Percentiles rank a stretch among this genome's conserved stretches.
Conservation (phyloP, 2,329 filamentous ascomycete species). For the Cladosporium velox region DNA sequence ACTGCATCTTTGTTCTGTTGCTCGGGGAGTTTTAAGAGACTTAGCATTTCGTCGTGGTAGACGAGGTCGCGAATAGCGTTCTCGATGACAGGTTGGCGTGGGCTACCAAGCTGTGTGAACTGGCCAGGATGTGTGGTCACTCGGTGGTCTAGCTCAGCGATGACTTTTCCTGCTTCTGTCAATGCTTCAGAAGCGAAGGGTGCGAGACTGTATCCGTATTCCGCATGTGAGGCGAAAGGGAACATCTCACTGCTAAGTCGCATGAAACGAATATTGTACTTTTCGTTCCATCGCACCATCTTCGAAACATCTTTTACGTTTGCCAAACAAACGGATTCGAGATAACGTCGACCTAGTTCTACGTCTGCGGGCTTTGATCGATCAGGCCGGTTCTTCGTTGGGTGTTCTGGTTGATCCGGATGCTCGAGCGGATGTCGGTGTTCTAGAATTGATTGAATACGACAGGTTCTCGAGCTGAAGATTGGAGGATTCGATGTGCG, state of each 20-base stretch:
- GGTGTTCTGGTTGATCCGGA: slow-evolving; percentile 72
- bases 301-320: slow-evolving; percentile 83
- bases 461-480: slow-evolving; percentile 88
- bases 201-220: slow-evolving; percentile 81
- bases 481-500: slow-evolving; percentile 78
- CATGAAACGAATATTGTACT: slow-evolving; percentile 89
- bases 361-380: slow-evolving; percentile 67
- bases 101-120: slow-evolving; percentile 89
- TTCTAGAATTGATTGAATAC: slow-evolving; percentile 86
- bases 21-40: slow-evolving; percentile 71
- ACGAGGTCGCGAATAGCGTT: slow-evolving; percentile 79
- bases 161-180: slow-evolving; percentile 73
- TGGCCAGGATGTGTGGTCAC: slow-evolving; percentile 89
- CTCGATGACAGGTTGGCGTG: slow-evolving; percentile 72
- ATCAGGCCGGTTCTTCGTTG: slow-evolving; percentile 84
- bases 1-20: slow-evolving; percentile 83
- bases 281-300: slow-evolving; percentile 89
- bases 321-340: slow-evolving; percentile 74
- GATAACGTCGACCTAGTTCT: slow-evolving; percentile 68
- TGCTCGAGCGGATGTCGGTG: slow-evolving; percentile 80
- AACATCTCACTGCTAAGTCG: slow-evolving; percentile 95
- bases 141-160: slow-evolving; percentile 77
- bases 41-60: slow-evolving; percentile 85
- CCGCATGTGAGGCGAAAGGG: slow-evolving; percentile 85
- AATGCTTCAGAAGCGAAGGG: slow-evolving; percentile 80